phyloP scores from a whole-genome alignment of 371 early-diverging fungal species.

The Syncephalastrum sp. region DNA sequence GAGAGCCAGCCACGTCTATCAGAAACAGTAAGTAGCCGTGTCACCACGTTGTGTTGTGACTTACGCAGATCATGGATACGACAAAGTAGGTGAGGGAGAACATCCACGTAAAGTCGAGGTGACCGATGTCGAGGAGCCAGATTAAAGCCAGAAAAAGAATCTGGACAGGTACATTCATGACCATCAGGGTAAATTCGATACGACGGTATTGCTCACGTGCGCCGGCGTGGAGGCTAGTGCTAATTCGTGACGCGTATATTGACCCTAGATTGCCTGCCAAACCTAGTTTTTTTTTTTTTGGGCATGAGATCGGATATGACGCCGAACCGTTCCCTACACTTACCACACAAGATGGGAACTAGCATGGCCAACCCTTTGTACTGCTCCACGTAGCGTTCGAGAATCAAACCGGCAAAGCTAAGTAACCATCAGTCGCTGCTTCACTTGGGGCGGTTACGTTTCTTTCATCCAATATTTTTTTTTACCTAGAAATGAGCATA shows the following conservation, averaged over 20 bases:
- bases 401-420: conserved; percentile 78
- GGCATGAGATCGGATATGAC: too few relatives aligned
- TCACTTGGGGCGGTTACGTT: neutral
- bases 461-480: neutral
- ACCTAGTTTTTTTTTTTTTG: conserved; percentile 15
- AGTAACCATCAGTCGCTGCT: neutral
- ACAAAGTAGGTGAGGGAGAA: conserved; percentile 44
- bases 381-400: conserved; percentile 75
- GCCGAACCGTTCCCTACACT: conserved; percentile 2
- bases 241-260: conserved; percentile 82
- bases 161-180: conserved; percentile 78
- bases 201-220: conserved; percentile 50
- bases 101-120: conserved; percentile 36
- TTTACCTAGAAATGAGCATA: conserved; percentile 72
- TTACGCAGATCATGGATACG: conserved; percentile 42
- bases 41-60: conserved; percentile 6
- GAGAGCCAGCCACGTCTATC: conserved; percentile 41
- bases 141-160: conserved; percentile 64
- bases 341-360: conserved; percentile 73
- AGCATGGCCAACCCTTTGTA: conserved; percentile 78
- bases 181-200: conserved; percentile 59
- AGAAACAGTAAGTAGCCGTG: neutral
- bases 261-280: conserved; percentile 81
- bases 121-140: conserved; percentile 56
- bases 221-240: conserved; percentile 76